Percentiles rank a stretch among this genome's conserved stretches.
phyloP scores from a whole-genome alignment of 169 alveolate genomes.

The Plasmodium blacklocki region DNA sequence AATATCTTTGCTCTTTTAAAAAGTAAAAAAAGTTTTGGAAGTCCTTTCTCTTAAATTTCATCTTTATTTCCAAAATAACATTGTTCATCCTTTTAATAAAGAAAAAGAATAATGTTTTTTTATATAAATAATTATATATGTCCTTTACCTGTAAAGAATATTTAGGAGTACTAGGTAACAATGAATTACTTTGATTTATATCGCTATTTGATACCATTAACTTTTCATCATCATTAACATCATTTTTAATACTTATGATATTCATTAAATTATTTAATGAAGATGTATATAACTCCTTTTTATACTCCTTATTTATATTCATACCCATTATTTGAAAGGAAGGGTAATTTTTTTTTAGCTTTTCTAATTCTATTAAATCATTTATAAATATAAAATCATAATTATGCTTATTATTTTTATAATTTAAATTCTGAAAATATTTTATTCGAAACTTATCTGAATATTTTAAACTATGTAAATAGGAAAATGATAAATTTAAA shows the following conservation, averaged over 20 bases:
- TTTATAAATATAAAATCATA: conserved; percentile 46
- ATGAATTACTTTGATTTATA: not conserved
- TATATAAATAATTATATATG: conserved; percentile 45
- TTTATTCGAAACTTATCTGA: conserved; percentile 52
- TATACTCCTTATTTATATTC: conserved; percentile 16
- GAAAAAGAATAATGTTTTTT: conserved; percentile 45
- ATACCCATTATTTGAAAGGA: conserved; percentile 29
- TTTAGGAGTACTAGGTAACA: not conserved
- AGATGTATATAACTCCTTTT: conserved; percentile 34
- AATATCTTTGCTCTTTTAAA: conserved; percentile 5
- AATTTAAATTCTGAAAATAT: conserved; percentile 69
- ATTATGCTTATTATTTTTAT: conserved; percentile 70
- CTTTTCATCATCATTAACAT: conserved; percentile 1
- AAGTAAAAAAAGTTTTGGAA: conserved; percentile 67
- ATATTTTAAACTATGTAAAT: conserved; percentile 53
- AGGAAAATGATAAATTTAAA: conserved; percentile 36
- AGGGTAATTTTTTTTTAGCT: conserved; percentile 26
- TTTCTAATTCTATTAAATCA: conserved; percentile 63
- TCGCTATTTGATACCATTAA: not conserved
- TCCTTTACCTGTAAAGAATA: conserved; percentile 20
- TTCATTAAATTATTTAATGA: conserved; percentile 23
- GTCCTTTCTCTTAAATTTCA: conserved; percentile 35
- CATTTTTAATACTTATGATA: conserved; percentile 29
- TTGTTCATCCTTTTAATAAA: conserved; percentile 35
- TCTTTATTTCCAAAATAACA: conserved; percentile 45